These are phyloP conservation scores for Ophiostoma populinum DNA, from an alignment of 2,329 filamentous ascomycete genomes.

Conservation along the genomic window DNA sequence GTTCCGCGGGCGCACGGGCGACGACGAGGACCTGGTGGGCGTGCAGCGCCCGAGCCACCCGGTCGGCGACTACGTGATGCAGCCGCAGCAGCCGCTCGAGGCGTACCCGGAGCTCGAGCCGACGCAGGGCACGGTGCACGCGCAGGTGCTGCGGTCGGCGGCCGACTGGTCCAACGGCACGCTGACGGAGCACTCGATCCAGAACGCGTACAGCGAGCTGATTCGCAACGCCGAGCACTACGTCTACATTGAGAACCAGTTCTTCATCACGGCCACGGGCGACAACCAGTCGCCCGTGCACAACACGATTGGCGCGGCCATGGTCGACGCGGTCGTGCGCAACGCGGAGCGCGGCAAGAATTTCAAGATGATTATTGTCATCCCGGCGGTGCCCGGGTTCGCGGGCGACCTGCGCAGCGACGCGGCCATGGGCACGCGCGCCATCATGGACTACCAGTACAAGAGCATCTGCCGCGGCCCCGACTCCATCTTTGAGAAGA, in stretches of 20 bases:
- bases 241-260: slow-evolving; percentile 97
- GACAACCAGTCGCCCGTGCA: slow-evolving; percentile 73
- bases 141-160: slow-evolving; percentile 78
- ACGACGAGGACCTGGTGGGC: slow-evolving; percentile 70
- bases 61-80: slow-evolving; percentile 70
- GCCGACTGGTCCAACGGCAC: slow-evolving; percentile 91
- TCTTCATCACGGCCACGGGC: slow-evolving; percentile 91
- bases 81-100: slow-evolving; percentile 55
- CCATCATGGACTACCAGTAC: slow-evolving; percentile 98
- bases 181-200: slow-evolving; percentile 65
- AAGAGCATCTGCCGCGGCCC: slow-evolving; percentile 87
- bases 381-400: slow-evolving; percentile 85
- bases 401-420: slow-evolving; percentile 75
- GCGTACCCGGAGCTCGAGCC: slow-evolving; percentile 35
- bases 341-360: slow-evolving; percentile 71
- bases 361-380: slow-evolving; percentile 78
- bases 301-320: slow-evolving; percentile 74
- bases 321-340: slow-evolving; percentile 74
- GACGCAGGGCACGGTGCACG: slow-evolving; percentile 55
- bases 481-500: slow-evolving; percentile 73
- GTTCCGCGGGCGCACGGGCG: slow-evolving; percentile 56
- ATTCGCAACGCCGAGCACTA: slow-evolving; percentile 81
- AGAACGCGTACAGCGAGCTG: slow-evolving; percentile 70
- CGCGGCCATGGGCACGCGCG: slow-evolving; percentile 69
- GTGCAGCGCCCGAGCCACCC: slow-evolving; percentile 82